These are phyloP conservation scores for Murraya koenigii DNA, from an alignment of 345 rosid genomes.

Conservation along the genomic window DNA sequence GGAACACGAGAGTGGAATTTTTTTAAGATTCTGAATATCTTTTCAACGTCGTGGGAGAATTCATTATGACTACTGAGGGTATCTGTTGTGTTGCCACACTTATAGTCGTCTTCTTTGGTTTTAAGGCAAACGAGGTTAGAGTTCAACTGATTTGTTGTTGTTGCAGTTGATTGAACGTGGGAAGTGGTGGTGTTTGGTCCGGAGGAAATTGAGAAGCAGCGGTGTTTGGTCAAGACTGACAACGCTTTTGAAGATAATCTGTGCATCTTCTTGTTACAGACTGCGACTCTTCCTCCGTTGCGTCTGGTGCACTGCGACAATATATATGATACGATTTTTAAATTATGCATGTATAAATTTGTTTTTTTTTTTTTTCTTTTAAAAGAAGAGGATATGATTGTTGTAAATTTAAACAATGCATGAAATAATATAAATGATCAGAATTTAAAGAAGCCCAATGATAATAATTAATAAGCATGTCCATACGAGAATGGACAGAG, in stretches of 20 bases:
- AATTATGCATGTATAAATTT: too few relatives aligned
- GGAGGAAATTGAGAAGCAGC: constrained; percentile 6
- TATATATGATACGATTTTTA: too few relatives aligned
- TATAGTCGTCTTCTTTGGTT: constrained; percentile 16
- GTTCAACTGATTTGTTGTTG: not conserved
- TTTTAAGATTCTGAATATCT: constrained; percentile 64
- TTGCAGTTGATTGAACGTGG: not conserved
- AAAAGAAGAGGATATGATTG: too few relatives aligned
- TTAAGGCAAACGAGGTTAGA: constrained; percentile 50
- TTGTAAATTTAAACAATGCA: too few relatives aligned
- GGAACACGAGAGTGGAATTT: constrained; percentile 71
- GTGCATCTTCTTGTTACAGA: constrained; percentile 6
- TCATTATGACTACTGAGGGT: constrained; percentile 38
- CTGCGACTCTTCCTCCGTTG: not conserved
- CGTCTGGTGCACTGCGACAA: too few relatives aligned
- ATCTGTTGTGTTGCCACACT: not conserved
- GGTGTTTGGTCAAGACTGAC: constrained; percentile 11
- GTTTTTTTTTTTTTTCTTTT: too few relatives aligned
- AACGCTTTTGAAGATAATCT: constrained; percentile 16
- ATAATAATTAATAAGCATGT: too few relatives aligned
- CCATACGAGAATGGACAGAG: too few relatives aligned
- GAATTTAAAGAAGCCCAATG: too few relatives aligned
- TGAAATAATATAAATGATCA: too few relatives aligned
- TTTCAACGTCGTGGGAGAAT: constrained; percentile 75
- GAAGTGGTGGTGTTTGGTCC: not conserved